phyloP scores from a whole-genome alignment of 768 basidiomycete species.

The Kwoniella dejecticola region DNA sequence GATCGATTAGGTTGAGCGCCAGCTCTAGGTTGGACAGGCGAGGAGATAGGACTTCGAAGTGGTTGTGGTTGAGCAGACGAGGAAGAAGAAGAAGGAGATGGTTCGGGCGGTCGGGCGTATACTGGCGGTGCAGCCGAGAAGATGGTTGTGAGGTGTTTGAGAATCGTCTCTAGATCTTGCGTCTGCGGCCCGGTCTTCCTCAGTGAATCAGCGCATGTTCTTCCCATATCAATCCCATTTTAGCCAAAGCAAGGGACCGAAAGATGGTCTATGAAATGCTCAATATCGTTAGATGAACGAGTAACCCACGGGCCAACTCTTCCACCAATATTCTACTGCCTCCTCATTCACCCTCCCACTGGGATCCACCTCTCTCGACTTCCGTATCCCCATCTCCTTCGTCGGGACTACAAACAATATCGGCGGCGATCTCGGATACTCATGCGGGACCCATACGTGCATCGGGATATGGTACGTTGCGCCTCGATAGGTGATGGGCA shows the following conservation, averaged over 20 bases:
- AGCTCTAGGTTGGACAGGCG: background rate
- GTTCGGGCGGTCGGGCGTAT: slow-evolving; percentile 66
- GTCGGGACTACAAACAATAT: slow-evolving; percentile 91
- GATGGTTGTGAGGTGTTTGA: slow-evolving; percentile 74
- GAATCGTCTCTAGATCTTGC: slow-evolving; percentile 70
- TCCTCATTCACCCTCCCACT: slow-evolving; percentile 65
- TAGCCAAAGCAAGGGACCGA: no score
- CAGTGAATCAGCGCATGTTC: background rate
- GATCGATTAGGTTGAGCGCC: background rate
- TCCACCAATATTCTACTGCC: slow-evolving; percentile 74
- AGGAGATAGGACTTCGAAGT: slow-evolving; percentile 7
- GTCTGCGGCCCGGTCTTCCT: slow-evolving; percentile 59
- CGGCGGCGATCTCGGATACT: slow-evolving; percentile 80
- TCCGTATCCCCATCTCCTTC: slow-evolving; percentile 80
- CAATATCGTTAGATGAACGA: background rate
- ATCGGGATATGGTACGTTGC: slow-evolving; percentile 91
- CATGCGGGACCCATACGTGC: slow-evolving; percentile 79
- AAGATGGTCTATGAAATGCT: no score
- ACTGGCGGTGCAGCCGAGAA: slow-evolving; percentile 88
- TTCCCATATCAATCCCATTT: no score
- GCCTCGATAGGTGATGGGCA: slow-evolving; percentile 78
- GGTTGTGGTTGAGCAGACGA: slow-evolving; percentile 21
- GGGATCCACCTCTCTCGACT: slow-evolving; percentile 70
- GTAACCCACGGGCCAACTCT: slow-evolving; percentile 75
- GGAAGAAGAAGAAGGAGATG: slow-evolving; percentile 36